Percentiles rank a stretch among this genome's conserved stretches.
phyloP scores from a whole-genome alignment of 805 yeast species.

The Spathaspora sp. region DNA sequence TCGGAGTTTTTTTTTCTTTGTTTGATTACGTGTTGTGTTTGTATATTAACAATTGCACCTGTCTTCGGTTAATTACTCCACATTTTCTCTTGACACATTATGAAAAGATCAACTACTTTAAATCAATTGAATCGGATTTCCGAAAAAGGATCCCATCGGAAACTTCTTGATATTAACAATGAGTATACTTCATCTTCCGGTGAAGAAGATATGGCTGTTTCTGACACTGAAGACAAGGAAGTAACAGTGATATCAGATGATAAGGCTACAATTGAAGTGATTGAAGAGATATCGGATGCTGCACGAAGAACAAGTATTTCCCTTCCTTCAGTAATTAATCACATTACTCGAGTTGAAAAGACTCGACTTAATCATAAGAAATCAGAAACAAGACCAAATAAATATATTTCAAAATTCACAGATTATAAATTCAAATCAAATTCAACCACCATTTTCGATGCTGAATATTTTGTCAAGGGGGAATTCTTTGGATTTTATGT shows the following conservation, averaged over 20 bases:
- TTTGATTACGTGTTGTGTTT: too few species aligned
- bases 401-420: constrained; percentile 45
- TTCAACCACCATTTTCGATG: constrained; percentile 52
- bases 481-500: constrained; percentile 78
- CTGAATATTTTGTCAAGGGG: constrained; percentile 38
- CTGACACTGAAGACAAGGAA: background rate
- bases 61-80: background rate
- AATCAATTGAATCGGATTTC: constrained; percentile 12
- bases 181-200: constrained; percentile 11
- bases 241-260: background rate
- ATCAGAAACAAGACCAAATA: constrained; percentile 2
- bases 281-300: background rate
- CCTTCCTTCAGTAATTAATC: constrained; percentile 1
- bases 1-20: too few species aligned
- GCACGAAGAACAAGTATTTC: background rate
- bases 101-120: constrained; percentile 2
- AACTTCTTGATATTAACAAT: constrained; percentile 14
- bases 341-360: constrained; percentile 5
- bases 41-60: background rate
- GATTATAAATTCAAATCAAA: constrained; percentile 46
- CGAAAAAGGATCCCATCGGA: constrained; percentile 15
- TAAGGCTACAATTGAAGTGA: background rate
- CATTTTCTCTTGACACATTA: background rate
- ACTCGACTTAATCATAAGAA: constrained; percentile 5
- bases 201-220: constrained; percentile 1